Conservation (phyloP, 2,329 filamentous ascomycete genomes). For the Aspergillus pseudoviridinutans region DNA sequence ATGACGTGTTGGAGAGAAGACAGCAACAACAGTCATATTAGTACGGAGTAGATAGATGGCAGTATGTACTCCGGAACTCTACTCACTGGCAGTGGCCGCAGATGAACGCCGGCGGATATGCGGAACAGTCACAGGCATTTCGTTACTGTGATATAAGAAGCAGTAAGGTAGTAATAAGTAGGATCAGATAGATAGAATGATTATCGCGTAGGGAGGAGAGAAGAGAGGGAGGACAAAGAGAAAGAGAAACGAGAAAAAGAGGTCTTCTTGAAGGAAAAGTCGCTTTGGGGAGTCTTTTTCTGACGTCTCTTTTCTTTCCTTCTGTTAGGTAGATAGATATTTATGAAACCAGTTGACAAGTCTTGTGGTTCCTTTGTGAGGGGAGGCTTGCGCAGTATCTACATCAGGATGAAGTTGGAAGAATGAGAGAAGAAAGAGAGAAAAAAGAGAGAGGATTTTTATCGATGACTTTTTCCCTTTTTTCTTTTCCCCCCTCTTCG, state of each 20-base stretch:
- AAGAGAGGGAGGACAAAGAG: background rate
- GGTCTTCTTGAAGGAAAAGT: background rate
- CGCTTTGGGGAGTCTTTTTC: conserved; percentile 3
- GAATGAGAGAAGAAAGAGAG: background rate
- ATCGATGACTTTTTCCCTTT: background rate
- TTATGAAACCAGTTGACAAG: background rate
- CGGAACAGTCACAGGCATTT: conserved; percentile 28
- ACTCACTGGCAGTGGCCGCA: conserved; percentile 32
- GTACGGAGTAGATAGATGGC: background rate
- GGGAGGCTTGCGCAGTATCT: background rate
- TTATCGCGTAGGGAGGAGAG: background rate
- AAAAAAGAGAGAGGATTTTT: background rate
- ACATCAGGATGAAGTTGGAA: background rate
- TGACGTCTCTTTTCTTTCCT: background rate
- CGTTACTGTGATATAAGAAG: background rate
- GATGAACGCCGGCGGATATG: conserved; percentile 37
- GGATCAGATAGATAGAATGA: background rate
- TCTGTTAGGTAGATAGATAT: background rate
- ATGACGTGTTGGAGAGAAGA: conserved; percentile 13
- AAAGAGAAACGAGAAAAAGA: background rate
- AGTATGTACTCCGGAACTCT: background rate
- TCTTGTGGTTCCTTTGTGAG: background rate
- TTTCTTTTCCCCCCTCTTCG: background rate
- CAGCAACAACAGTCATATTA: conserved; percentile 1
- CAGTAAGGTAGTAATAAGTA: background rate